Evolutionary conservation across 2,329 filamentous ascomycete genomes (phyloP).

Genomic region (Hypoxylon sp.): DNA sequence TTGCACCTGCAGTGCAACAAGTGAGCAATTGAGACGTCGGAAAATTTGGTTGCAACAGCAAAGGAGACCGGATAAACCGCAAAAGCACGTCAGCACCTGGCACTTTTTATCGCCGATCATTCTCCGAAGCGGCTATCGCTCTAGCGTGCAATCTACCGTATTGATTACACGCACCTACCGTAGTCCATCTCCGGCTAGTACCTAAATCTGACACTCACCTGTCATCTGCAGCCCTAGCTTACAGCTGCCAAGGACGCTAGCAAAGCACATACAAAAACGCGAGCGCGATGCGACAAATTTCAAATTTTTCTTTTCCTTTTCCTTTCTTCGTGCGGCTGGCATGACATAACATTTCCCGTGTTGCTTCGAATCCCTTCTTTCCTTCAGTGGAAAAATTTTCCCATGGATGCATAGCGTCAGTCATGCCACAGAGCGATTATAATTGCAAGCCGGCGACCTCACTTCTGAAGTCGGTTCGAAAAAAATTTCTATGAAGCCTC

Average conservation of each 20-base stretch:
- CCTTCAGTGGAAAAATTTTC: constrained; percentile 61
- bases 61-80: constrained; percentile 29
- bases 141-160: constrained; percentile 21
- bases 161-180: no score
- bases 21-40: constrained; percentile 23
- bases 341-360: constrained; percentile 80
- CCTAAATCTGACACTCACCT: background rate
- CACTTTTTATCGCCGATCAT: constrained; percentile 17
- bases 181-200: no score
- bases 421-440: constrained; percentile 80
- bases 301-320: constrained; percentile 66
- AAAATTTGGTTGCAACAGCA: constrained; percentile 10
- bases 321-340: constrained; percentile 84
- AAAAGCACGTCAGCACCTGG: background rate
- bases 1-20: constrained; percentile 6
- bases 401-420: constrained; percentile 79
- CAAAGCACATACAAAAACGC: constrained; percentile 34
- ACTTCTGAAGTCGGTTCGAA: constrained; percentile 49
- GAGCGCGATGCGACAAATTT: constrained; percentile 39
- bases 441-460: constrained; percentile 67
- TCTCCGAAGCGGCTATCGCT: constrained; percentile 25
- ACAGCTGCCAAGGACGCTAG: constrained; percentile 35
- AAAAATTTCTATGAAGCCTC: constrained; percentile 42
- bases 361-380: constrained; percentile 78
- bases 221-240: constrained; percentile 19